Evolutionary conservation across 306 rosid species (phyloP), one percentile per base, ranked within the genome.

Genomic region (Begonia peltatifolia): DNA sequence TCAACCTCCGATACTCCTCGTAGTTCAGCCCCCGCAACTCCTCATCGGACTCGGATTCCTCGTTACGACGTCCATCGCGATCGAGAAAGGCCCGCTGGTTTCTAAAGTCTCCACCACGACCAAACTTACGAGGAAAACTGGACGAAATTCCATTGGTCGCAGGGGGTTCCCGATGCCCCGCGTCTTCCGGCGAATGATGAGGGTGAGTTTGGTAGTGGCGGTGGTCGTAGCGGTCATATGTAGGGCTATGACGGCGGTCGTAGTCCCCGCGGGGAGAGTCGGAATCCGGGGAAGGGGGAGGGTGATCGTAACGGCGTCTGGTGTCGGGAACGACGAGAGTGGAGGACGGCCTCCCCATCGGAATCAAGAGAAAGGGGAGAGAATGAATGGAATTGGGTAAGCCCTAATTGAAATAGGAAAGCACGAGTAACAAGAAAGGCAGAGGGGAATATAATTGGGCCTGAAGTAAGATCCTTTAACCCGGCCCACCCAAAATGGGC

Each of bases 1-100:
- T 90, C 52, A 78, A 44, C 81, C 94, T 83, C 30, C 92, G 52
- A 52, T 63, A 77, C 48, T 86, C 94, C 76, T 83, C 94, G 58
- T 54, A 75, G 47, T 41, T 69, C 74, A 83, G 61, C 22, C 95
- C 93, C 67, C 75, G 83, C 69, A 86, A 57, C 65, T 90, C 94
- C 67, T 86, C 94, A 12, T 90, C 95, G 10, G 90, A 84, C 15
- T 76, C 96, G 10, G 62, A 68, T 4, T 77, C 62, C 5, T 72
- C 87, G 11, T 80, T 56, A 42, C 61, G 73, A 42, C 57, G 62
- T 17, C 77, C 81, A 14, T 77, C 76, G 5, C 88, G 42, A n/a
- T 82, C 72, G 13, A 77, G 77, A 62, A 69, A 83, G 20, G 63
- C 12, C 17, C 76, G 43, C 2, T 56, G 71, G 14, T 61, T 76